These are phyloP conservation scores for Auricularia heimuer DNA, from an alignment of 768 basidiomycete species.

Conservation along the genomic window DNA sequence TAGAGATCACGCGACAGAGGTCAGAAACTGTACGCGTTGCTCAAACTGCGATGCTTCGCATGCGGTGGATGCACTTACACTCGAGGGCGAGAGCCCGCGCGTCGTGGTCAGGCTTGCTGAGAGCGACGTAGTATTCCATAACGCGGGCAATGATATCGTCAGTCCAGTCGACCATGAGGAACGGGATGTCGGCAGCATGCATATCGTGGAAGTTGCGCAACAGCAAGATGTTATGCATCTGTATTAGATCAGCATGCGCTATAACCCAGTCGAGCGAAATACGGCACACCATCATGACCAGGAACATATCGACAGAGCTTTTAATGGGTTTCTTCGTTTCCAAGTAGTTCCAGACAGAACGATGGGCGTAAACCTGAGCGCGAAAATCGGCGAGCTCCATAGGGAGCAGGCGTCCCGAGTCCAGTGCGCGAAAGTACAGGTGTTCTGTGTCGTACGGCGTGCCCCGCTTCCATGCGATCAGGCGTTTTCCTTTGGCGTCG, in stretches of 20 bases:
- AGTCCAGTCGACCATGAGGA: not conserved
- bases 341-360: not conserved
- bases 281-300: not conserved
- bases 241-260: not conserved
- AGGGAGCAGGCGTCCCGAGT: not conserved
- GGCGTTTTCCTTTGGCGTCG: not conserved
- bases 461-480: not conserved
- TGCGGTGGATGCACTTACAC: not conserved
- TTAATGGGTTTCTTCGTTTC: not conserved
- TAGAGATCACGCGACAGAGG: not conserved
- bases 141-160: not conserved
- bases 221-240: not conserved
- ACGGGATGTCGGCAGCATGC: not conserved
- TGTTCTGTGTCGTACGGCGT: not conserved
- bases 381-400: not conserved
- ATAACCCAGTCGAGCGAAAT: not conserved
- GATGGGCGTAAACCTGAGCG: not conserved
- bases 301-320: not conserved
- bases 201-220: not conserved
- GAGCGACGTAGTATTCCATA: not conserved
- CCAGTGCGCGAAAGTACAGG: not conserved
- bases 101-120: not conserved
- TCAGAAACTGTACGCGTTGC: too few species aligned
- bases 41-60: too few species aligned
- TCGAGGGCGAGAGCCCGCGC: not conserved